These are phyloP conservation scores for Pyrus hybrid DNA, from an alignment of 331 rosid genomes.

Conservation along the genomic window DNA sequence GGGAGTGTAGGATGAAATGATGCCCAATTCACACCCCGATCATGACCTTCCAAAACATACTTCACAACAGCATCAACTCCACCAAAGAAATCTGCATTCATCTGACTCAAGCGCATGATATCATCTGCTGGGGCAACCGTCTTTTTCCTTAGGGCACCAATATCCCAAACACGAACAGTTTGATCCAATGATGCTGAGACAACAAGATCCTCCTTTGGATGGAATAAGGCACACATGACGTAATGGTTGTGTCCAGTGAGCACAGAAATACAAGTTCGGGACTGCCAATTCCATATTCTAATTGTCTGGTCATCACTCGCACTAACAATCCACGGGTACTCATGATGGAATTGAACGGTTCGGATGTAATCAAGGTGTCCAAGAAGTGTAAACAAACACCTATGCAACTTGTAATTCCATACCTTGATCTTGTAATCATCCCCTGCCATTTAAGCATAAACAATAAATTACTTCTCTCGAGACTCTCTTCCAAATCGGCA, in stretches of 20 bases:
- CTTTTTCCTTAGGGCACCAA: conserved; percentile 56
- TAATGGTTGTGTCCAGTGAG: conserved; percentile 13
- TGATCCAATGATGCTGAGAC: conserved; percentile 15
- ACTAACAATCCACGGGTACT: too few species aligned
- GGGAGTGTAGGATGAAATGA: conserved; percentile 90
- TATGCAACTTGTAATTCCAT: conserved; percentile 95
- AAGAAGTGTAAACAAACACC: conserved; percentile 91
- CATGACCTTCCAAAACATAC: conserved; percentile 98
- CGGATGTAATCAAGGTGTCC: conserved; percentile 99
- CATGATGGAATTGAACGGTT: conserved; percentile 88
- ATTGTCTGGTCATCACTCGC: too few species aligned
- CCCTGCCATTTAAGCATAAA: conserved; percentile 37
- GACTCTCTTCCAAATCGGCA: not conserved
- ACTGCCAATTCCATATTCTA: too few species aligned
- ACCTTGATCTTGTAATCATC: conserved; percentile 99
- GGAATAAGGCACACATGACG: conserved; percentile 20
- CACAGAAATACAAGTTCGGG: too few species aligned
- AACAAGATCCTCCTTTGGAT: conserved; percentile 9
- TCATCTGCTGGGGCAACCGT: conserved; percentile 91
- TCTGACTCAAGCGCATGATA: conserved; percentile 77
- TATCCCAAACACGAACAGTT: conserved; percentile 16
- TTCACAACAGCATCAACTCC: conserved; percentile 88
- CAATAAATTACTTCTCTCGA: not conserved
- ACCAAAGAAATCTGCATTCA: conserved; percentile 95
- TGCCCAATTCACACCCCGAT: conserved; percentile 99